phyloP scores from a whole-genome alignment of 2,329 filamentous ascomycete genomes.

The Colletotrichum theobromicola region DNA sequence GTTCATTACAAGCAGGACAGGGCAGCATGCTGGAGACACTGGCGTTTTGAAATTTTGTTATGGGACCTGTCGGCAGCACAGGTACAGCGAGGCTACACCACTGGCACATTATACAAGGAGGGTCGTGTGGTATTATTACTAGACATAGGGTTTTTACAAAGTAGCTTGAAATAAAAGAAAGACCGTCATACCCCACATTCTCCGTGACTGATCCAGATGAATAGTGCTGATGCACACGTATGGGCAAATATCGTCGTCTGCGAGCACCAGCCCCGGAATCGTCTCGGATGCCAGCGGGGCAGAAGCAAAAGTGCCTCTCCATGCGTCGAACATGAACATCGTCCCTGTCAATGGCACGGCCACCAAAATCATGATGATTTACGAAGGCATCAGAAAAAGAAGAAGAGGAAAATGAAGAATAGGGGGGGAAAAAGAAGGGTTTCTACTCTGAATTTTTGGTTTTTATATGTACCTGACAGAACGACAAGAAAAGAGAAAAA shows the following conservation, averaged over 20 bases:
- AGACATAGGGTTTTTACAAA: not conserved
- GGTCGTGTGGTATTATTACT: not conserved
- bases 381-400: not conserved
- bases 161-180: not conserved
- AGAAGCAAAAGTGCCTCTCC: not conserved
- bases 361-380: not conserved
- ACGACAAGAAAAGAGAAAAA: not conserved
- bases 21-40: constrained; percentile 9
- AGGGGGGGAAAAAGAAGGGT: not conserved
- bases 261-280: not conserved
- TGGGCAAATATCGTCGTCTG: not conserved
- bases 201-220: not conserved
- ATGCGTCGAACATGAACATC: not conserved
- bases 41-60: constrained; percentile 5
- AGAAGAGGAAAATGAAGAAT: not conserved
- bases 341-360: not conserved
- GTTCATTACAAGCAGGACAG: not conserved
- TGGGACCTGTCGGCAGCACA: not conserved
- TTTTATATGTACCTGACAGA: not conserved
- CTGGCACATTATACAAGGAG: not conserved
- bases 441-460: not conserved
- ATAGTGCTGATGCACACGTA: not conserved
- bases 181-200: not conserved
- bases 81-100: not conserved
- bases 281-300: not conserved